Percentiles rank a stretch among this genome's conserved stretches.
phyloP scores from a whole-genome alignment of 371 early-diverging fungal genomes.

The Mortierella sp. region DNA sequence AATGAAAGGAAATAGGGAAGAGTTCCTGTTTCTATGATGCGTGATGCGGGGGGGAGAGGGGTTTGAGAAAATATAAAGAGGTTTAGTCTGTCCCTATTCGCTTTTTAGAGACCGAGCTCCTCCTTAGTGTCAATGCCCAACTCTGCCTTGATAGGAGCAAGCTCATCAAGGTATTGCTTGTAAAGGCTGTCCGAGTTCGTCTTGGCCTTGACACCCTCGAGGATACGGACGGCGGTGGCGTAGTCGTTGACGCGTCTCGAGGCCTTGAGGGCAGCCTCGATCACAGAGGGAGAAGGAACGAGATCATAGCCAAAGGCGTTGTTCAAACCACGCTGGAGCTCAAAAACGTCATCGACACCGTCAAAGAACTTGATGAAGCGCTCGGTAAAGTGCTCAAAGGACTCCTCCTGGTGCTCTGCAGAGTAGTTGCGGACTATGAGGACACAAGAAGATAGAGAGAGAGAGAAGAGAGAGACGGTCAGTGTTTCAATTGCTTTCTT shows the following conservation, averaged over 20 bases:
- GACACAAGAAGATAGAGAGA: not conserved
- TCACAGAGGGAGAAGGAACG: conserved; percentile 89
- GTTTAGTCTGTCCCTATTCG: too few relatives aligned
- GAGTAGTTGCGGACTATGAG: conserved; percentile 61
- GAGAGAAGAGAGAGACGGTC: too few relatives aligned
- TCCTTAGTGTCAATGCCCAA: conserved; percentile 89
- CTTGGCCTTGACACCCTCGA: conserved; percentile 94
- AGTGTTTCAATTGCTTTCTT: too few relatives aligned
- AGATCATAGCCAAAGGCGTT: conserved; percentile 96
- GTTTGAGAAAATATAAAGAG: too few relatives aligned
- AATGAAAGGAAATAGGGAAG: not conserved
- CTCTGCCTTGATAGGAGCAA: conserved; percentile 87
- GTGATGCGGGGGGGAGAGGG: too few relatives aligned
- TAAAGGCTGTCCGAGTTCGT: conserved; percentile 86
- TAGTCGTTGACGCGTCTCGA: conserved; percentile 93
- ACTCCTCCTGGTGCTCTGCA: conserved; percentile 77
- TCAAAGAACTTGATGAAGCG: conserved; percentile 91
- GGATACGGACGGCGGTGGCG: conserved; percentile 91
- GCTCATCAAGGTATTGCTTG: conserved; percentile 86
- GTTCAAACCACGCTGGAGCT: conserved; percentile 96
- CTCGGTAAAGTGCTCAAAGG: conserved; percentile 83
- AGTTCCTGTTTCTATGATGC: too few relatives aligned
- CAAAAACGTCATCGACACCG: conserved; percentile 93
- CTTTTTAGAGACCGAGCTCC: conserved; percentile 77
- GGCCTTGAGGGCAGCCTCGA: conserved; percentile 90